phyloP scores from a whole-genome alignment of 2,329 filamentous ascomycete species.

The Cercospora sp. region DNA sequence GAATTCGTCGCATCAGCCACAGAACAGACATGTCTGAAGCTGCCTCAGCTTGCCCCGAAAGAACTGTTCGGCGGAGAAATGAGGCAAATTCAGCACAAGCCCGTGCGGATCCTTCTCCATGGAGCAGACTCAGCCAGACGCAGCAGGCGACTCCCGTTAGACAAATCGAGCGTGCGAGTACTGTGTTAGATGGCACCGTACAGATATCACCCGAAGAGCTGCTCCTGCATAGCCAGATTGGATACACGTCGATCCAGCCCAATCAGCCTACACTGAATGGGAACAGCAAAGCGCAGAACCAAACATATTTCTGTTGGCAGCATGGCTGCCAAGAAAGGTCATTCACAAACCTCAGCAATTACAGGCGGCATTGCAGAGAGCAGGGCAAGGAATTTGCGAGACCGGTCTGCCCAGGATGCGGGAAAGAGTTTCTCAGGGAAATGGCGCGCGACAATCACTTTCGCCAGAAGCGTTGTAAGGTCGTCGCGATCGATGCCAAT shows the following conservation, averaged over 20 bases:
- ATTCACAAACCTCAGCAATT: conserved; percentile 2
- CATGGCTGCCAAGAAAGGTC: not conserved
- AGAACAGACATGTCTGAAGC: too few relatives aligned
- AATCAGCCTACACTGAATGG: not conserved
- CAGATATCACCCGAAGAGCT: not conserved
- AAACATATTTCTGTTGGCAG: not conserved
- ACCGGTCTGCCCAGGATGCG: not conserved
- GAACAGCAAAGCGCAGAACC: not conserved
- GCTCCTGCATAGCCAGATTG: not conserved
- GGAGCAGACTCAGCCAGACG: too few relatives aligned
- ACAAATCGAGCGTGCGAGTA: not conserved
- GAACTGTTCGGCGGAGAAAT: too few relatives aligned
- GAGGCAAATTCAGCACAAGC: too few relatives aligned
- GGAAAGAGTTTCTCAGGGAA: not conserved
- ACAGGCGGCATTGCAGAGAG: not conserved
- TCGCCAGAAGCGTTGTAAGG: not conserved
- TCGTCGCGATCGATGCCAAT: not conserved
- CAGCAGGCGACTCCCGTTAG: not conserved
- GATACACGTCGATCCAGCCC: not conserved
- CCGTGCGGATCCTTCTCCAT: too few relatives aligned
- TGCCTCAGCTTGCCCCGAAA: too few relatives aligned
- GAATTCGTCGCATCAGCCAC: too few relatives aligned
- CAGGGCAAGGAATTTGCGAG: not conserved
- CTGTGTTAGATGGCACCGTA: not conserved
- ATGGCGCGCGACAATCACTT: not conserved